Conservation (phyloP, 352 stramenopile genomes). For the Globisporangium paddicum region DNA sequence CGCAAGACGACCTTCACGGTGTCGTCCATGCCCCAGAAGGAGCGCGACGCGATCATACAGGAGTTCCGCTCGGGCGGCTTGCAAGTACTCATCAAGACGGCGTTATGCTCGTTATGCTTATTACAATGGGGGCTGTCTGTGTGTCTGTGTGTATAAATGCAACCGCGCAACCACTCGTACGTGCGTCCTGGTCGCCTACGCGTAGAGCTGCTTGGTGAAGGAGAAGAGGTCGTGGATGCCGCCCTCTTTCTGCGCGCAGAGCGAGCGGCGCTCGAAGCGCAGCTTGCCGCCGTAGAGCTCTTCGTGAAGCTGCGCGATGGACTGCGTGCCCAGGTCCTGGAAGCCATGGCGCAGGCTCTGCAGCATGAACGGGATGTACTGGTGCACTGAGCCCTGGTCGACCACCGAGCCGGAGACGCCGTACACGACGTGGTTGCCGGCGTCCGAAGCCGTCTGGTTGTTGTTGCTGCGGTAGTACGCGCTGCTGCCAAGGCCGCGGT, state of each 20-base stretch:
- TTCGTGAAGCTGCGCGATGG: conserved; percentile 81
- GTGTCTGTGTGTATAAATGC: no score
- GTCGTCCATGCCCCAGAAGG: conserved; percentile 88
- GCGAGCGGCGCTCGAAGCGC: conserved; percentile 95
- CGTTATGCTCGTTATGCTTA: no score
- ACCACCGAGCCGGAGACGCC: conserved; percentile 96
- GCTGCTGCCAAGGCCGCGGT: conserved; percentile 97
- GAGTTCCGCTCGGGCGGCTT: conserved; percentile 93
- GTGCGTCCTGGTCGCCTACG: conserved; percentile 13
- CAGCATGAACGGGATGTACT: conserved; percentile 98
- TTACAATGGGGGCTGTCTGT: no score
- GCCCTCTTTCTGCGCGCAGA: conserved; percentile 97
- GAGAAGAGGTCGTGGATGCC: conserved; percentile 97
- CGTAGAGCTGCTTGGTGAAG: conserved; percentile 90
- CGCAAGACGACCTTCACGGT: conserved; percentile 81
- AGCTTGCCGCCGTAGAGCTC: conserved; percentile 68
- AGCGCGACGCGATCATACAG: conserved; percentile 94
- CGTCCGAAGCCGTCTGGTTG: conserved; percentile 19
- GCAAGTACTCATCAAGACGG: conserved; percentile 98
- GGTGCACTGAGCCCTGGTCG: conserved; percentile 96
- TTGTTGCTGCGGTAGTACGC: conserved; percentile 82
- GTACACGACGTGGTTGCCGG: conserved; percentile 94
- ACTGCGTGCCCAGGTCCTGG: conserved; percentile 93
- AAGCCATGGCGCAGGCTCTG: conserved; percentile 97
- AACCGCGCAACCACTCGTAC: no score